Evolutionary conservation across 1,284 basidiomycete genomes (phyloP).

Genomic region (Peniophora sp.): DNA sequence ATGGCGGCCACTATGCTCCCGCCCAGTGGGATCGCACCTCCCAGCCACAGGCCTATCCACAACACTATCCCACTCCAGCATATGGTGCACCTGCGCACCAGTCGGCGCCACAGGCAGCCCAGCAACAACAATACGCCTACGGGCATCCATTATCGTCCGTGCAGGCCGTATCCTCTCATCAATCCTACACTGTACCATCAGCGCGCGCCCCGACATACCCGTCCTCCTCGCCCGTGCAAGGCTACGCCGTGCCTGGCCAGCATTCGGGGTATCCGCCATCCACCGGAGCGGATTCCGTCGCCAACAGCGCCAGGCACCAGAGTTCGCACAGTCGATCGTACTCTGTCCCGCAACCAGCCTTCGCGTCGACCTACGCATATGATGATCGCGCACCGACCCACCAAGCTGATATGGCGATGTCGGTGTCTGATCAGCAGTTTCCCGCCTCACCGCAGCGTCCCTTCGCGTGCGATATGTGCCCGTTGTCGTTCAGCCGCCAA

Average conservation of each 20-base stretch:
- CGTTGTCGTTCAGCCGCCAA: conserved; percentile 75
- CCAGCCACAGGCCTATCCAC: conserved; percentile 19
- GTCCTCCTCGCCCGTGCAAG: neutral
- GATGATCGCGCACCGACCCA: neutral
- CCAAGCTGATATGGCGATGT: no score
- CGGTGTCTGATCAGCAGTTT: conserved; percentile 31
- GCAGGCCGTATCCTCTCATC: conserved; percentile 11
- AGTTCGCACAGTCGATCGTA: neutral
- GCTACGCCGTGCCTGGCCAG: conserved; percentile 6
- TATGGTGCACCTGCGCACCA: conserved; percentile 15
- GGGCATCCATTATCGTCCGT: conserved; percentile 12
- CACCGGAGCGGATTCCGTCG: conserved; percentile 11
- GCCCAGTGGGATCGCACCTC: conserved; percentile 19
- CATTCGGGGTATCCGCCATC: conserved; percentile 6
- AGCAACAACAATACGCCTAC: conserved; percentile 17
- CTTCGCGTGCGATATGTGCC: conserved; percentile 70
- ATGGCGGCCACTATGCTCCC: conserved; percentile 13
- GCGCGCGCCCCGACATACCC: neutral
- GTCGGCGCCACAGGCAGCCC: conserved; percentile 15
- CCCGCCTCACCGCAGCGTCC: conserved; percentile 61
- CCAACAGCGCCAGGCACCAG: neutral
- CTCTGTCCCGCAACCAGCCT: neutral
- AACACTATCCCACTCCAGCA: conserved; percentile 18
- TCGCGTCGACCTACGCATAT: neutral
- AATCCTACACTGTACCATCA: conserved; percentile 3